A percentile compares a stretch with the other conserved stretches of the same genome.
Conservation (phyloP, 192 early-diverging fungal genomes). For the Cladochytrium replicatum region DNA sequence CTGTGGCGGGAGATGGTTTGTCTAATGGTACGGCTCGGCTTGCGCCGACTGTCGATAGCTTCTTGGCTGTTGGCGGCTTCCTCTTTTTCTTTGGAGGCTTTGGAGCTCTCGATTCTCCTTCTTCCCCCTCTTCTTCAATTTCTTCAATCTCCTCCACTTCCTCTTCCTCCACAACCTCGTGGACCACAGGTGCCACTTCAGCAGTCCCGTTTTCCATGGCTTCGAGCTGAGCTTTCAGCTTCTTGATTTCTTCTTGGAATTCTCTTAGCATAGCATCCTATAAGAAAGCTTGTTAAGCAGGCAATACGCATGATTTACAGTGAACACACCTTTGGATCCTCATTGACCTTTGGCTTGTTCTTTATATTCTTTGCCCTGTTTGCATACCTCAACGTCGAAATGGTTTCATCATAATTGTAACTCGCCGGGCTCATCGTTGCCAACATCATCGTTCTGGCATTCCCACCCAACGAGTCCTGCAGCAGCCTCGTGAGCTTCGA, state of each 20-base stretch:
- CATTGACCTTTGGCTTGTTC: conserved; percentile 61
- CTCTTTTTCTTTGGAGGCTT: conserved; percentile 9
- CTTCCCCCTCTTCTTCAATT: conserved; percentile 39
- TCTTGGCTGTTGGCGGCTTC: conserved; percentile 10
- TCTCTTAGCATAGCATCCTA: conserved; percentile 55
- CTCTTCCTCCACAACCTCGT: conserved; percentile 29
- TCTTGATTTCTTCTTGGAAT: conserved; percentile 58
- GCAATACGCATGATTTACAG: conserved; percentile 1
- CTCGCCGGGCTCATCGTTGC: conserved; percentile 50
- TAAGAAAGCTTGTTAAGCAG: conserved; percentile 1
- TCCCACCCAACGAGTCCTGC: conserved; percentile 57
- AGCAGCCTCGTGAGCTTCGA: conserved; percentile 54
- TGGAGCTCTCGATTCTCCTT: conserved; percentile 12
- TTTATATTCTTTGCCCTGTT: conserved; percentile 59
- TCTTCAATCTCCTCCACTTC: conserved; percentile 46
- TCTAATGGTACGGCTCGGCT: too few species aligned
- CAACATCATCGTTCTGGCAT: conserved; percentile 56
- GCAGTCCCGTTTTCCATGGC: conserved; percentile 25
- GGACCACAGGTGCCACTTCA: conserved; percentile 23
- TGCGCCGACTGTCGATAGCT: not conserved
- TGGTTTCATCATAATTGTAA: conserved; percentile 57
- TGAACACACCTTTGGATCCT: conserved; percentile 47
- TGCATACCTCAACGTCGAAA: conserved; percentile 53
- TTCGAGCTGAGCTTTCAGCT: conserved; percentile 45
- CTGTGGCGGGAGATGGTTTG: not conserved